A percentile compares a stretch with the other conserved stretches of the same genome.
These are phyloP conservation scores for Colletotrichum coccodes DNA, from an alignment of 2,329 filamentous ascomycete species.

Conservation along the genomic window DNA sequence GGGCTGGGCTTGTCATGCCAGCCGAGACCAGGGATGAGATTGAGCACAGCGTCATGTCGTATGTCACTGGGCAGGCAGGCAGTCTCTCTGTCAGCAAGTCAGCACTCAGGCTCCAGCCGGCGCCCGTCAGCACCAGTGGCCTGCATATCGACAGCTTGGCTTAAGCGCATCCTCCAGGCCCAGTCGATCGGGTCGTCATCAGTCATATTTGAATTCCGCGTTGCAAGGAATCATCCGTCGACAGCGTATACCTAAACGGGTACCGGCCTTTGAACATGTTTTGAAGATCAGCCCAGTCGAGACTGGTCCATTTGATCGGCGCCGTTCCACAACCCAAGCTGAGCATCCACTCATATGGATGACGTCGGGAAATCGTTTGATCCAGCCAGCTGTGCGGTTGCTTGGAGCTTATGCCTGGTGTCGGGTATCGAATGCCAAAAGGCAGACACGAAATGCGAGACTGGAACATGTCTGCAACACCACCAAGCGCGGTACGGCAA, in stretches of 20 bases:
- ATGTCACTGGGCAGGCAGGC: background rate
- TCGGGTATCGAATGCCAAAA: background rate
- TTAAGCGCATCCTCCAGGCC: conserved; percentile 17
- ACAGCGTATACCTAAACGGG: background rate
- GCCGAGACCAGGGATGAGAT: conserved; percentile 3
- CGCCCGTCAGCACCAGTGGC: conserved; percentile 11
- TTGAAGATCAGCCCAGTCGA: background rate
- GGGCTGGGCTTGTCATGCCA: background rate
- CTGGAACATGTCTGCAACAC: background rate
- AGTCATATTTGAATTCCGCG: conserved; percentile 12
- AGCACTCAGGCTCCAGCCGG: conserved; percentile 1
- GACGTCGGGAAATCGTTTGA: background rate
- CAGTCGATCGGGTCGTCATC: conserved; percentile 30
- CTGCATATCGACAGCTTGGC: conserved; percentile 20
- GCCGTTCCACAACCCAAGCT: background rate
- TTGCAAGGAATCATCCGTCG: background rate
- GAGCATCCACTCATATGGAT: background rate
- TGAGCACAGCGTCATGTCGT: background rate
- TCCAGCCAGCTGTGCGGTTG: background rate
- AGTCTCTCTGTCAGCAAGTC: background rate
- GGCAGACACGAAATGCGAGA: background rate
- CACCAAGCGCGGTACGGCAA: background rate
- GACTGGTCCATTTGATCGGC: too few species aligned
- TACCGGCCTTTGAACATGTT: background rate
- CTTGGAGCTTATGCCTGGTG: background rate